Conservation (phyloP, 495 filamentous ascomycete species). For the Stereocaulon alpinum region DNA sequence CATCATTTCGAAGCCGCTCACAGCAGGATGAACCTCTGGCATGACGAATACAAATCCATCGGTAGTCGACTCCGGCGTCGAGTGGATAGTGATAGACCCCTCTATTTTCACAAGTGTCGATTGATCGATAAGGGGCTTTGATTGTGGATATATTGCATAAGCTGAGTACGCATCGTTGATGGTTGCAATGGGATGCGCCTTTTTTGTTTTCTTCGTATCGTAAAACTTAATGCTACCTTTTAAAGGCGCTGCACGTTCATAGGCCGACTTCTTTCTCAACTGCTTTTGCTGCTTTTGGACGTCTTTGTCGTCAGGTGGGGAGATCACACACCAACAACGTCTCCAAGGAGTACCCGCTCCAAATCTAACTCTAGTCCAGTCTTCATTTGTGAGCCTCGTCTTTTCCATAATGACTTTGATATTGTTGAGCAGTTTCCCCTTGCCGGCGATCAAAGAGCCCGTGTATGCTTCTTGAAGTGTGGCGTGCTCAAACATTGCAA, state of each 20-base stretch:
- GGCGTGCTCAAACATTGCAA: constrained; percentile 90
- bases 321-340: constrained; percentile 91
- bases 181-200: constrained; percentile 77
- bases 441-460: constrained; percentile 88
- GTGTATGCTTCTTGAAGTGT: constrained; percentile 95
- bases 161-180: constrained; percentile 84
- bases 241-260: constrained; percentile 60
- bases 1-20: constrained; percentile 93
- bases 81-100: constrained; percentile 78
- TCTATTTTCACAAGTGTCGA: constrained; percentile 93
- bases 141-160: constrained; percentile 92
- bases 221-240: constrained; percentile 93
- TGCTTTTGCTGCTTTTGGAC: constrained; percentile 71
- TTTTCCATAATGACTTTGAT: constrained; percentile 80
- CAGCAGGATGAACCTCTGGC: constrained; percentile 85
- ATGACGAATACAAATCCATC: constrained; percentile 97
- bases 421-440: constrained; percentile 77
- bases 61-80: constrained; percentile 54
- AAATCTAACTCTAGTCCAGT: constrained; percentile 94
- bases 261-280: constrained; percentile 74
- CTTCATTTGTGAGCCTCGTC: constrained; percentile 62
- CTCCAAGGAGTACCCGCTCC: constrained; percentile 95
- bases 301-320: constrained; percentile 87
- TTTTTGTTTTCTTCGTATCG: constrained; percentile 89
- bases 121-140: constrained; percentile 83